These are phyloP conservation scores for Citrus unshiu DNA, from an alignment of 345 rosid species.

Conservation along the genomic window DNA sequence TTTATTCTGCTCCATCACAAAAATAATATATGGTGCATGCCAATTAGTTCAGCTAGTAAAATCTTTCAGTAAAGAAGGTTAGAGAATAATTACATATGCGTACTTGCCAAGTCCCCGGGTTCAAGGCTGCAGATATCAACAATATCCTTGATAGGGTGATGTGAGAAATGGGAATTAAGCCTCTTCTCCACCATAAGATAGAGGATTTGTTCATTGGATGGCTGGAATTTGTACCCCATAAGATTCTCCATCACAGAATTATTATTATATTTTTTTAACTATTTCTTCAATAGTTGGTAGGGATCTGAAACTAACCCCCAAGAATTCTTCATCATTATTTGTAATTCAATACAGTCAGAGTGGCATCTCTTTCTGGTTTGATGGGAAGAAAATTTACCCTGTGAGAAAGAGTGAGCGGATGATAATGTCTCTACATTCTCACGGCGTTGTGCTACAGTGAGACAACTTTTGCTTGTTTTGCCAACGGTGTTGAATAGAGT, in stretches of 20 bases:
- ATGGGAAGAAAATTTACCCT: background rate
- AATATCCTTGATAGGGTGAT: too few relatives aligned
- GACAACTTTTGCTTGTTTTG: background rate
- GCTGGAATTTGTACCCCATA: slow-evolving; percentile 24
- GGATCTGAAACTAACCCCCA: background rate
- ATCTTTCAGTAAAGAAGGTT: too few relatives aligned
- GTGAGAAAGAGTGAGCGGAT: background rate
- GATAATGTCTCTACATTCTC: background rate
- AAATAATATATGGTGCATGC: too few relatives aligned
- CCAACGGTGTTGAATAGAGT: background rate
- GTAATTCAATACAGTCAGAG: too few relatives aligned
- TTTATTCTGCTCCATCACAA: background rate
- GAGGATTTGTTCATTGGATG: slow-evolving; percentile 21
- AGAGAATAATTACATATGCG: too few relatives aligned
- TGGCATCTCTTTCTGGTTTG: background rate
- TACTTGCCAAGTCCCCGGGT: too few relatives aligned
- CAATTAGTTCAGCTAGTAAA: background rate
- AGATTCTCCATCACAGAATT: background rate
- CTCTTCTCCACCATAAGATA: background rate
- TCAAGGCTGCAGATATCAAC: too few relatives aligned
- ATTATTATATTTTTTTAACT: background rate
- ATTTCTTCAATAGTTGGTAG: background rate
- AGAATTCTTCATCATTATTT: background rate
- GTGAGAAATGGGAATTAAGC: background rate
- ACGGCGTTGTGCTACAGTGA: background rate